These are phyloP conservation scores for Pseudogymnoascus sp. DNA, from an alignment of 2,329 filamentous ascomycete genomes.

Conservation along the genomic window DNA sequence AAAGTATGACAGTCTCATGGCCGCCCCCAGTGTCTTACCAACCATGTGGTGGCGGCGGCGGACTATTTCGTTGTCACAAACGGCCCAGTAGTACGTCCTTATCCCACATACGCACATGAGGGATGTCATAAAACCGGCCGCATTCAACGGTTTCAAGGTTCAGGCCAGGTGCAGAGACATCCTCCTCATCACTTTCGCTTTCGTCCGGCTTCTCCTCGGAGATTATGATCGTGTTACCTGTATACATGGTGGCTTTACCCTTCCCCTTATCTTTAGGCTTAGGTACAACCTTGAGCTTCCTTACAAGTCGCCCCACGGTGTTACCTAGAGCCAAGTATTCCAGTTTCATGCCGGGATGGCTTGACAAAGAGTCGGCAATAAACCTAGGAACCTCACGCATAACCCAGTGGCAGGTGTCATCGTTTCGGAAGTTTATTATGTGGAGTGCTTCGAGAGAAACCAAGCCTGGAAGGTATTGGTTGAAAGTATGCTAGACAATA, in stretches of 20 bases:
- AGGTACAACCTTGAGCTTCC: slow-evolving; percentile 21
- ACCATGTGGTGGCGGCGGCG: neutral
- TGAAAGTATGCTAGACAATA: slow-evolving; percentile 45
- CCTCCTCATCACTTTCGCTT: slow-evolving; percentile 29
- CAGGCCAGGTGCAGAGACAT: slow-evolving; percentile 19
- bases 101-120: slow-evolving; percentile 48
- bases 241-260: slow-evolving; percentile 18
- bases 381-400: slow-evolving; percentile 52
- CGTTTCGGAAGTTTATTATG: slow-evolving; percentile 46
- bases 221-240: slow-evolving; percentile 15
- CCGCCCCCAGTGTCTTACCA: neutral
- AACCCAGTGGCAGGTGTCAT: slow-evolving; percentile 50
- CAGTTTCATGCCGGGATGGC: slow-evolving; percentile 47
- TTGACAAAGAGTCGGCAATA: slow-evolving; percentile 49
- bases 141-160: slow-evolving; percentile 35
- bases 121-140: slow-evolving; percentile 38
- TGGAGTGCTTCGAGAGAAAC: slow-evolving; percentile 47
- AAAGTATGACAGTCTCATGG: neutral
- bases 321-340: slow-evolving; percentile 51
- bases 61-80: slow-evolving; percentile 28
- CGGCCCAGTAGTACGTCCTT: slow-evolving; percentile 45
- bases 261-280: slow-evolving; percentile 21
- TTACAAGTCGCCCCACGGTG: slow-evolving; percentile 42
- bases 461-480: slow-evolving; percentile 45
- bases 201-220: slow-evolving; percentile 23